These are phyloP conservation scores for Rosa chinensis DNA, from an alignment of 306 rosid genomes.

Conservation along the genomic window DNA sequence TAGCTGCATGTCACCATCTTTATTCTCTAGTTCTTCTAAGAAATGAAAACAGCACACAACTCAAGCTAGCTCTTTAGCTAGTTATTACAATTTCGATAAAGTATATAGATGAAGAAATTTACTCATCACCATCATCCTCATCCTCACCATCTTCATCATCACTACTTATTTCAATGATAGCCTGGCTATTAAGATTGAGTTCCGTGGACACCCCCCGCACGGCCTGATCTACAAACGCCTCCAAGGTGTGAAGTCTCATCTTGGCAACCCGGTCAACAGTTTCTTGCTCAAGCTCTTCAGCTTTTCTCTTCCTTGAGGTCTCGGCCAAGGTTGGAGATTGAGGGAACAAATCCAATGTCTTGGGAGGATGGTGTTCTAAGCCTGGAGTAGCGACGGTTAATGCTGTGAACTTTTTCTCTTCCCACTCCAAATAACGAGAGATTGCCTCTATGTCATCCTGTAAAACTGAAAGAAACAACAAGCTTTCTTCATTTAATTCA, in stretches of 20 bases:
- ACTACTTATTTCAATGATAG: not conserved
- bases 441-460: not conserved
- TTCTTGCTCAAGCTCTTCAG: not conserved
- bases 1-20: not conserved
- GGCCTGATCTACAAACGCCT: not conserved
- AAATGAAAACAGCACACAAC: not conserved
- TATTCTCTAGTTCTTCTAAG: not conserved
- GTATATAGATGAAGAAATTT: not conserved
- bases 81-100: not conserved
- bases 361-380: not conserved
- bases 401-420: not conserved
- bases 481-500: not conserved
- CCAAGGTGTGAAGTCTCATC: not conserved
- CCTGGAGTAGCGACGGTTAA: not conserved
- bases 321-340: not conserved
- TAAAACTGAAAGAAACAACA: not conserved
- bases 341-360: not conserved
- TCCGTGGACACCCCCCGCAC: not conserved
- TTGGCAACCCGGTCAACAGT: not conserved
- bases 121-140: not conserved
- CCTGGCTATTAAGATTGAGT: not conserved
- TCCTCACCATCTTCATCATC: not conserved
- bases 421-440: not conserved
- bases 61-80: not conserved
- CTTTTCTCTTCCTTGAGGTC: slow-evolving; percentile 1